phyloP scores from a whole-genome alignment of 352 stramenopile species.

The Thalassiosira mediterranea region DNA sequence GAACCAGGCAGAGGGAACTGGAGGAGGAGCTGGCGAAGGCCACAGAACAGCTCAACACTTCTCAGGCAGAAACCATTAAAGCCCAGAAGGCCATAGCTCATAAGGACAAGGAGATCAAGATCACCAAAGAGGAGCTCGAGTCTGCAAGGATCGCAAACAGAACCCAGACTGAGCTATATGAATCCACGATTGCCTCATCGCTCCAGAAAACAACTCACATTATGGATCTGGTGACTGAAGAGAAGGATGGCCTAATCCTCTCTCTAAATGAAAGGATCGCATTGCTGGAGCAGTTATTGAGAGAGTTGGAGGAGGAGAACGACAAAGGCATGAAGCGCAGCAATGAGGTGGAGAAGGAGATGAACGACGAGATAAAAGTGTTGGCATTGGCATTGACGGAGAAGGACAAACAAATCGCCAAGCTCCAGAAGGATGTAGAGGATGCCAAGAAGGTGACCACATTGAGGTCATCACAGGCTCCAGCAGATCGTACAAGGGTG shows the following conservation, averaged over 20 bases:
- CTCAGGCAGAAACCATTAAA: neutral
- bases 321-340: neutral
- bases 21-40: neutral
- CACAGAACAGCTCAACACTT: neutral
- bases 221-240: neutral
- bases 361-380: neutral
- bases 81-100: neutral
- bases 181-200: neutral
- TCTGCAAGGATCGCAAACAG: neutral
- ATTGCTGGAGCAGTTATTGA: neutral
- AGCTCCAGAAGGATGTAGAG: neutral
- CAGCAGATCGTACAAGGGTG: neutral
- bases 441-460: neutral
- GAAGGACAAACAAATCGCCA: neutral
- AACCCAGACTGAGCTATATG: neutral
- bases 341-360: neutral
- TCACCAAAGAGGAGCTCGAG: neutral
- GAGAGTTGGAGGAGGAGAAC: neutral
- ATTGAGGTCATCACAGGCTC: no score
- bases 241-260: slow-evolving; percentile 6
- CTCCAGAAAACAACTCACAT: neutral
- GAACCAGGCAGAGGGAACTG: neutral
- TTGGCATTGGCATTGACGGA: neutral
- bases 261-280: neutral
- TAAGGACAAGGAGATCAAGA: neutral